phyloP scores from a whole-genome alignment of 805 yeast species.

The Wickerhamiella cacticola region DNA sequence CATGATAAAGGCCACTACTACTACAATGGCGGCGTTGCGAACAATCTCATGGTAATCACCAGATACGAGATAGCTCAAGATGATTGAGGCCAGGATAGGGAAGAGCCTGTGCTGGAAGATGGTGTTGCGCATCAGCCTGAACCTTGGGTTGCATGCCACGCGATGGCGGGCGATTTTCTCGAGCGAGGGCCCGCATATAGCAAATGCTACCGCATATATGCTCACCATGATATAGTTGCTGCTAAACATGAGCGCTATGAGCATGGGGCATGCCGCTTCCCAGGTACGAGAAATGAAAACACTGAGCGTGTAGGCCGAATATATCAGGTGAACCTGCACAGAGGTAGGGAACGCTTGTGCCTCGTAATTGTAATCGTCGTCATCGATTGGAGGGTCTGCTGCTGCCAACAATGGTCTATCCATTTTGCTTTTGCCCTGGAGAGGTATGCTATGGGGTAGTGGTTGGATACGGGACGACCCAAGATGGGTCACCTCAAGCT shows the following conservation, averaged over 20 bases:
- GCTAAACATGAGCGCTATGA: slow-evolving; percentile 14
- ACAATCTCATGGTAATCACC: not conserved
- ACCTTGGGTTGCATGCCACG: slow-evolving; percentile 6
- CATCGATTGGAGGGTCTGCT: slow-evolving; percentile 26
- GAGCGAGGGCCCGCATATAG: slow-evolving; percentile 2
- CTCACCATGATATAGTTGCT: slow-evolving; percentile 16
- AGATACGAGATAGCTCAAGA: not conserved
- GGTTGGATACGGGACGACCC: too few relatives aligned
- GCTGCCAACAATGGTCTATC: slow-evolving; percentile 18
- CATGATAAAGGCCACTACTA: not conserved
- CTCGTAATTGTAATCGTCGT: slow-evolving; percentile 23
- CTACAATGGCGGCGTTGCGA: not conserved
- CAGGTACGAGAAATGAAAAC: slow-evolving; percentile 15
- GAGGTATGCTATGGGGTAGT: too few relatives aligned
- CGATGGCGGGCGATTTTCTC: slow-evolving; percentile 7
- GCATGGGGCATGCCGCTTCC: slow-evolving; percentile 18
- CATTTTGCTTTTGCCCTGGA: slow-evolving; percentile 1
- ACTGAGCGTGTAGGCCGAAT: slow-evolving; percentile 15
- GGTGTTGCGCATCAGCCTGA: slow-evolving; percentile 2
- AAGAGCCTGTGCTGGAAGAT: slow-evolving; percentile 7
- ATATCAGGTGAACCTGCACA: slow-evolving; percentile 21
- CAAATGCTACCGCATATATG: slow-evolving; percentile 14
- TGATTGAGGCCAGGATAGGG: not conserved
- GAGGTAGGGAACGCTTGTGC: slow-evolving; percentile 21
- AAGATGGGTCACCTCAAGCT: too few relatives aligned